Evolutionary conservation across 202 grass and related monocot species (phyloP), one percentile per base, ranked within the genome.

Genomic region (Zoysia matrella): DNA sequence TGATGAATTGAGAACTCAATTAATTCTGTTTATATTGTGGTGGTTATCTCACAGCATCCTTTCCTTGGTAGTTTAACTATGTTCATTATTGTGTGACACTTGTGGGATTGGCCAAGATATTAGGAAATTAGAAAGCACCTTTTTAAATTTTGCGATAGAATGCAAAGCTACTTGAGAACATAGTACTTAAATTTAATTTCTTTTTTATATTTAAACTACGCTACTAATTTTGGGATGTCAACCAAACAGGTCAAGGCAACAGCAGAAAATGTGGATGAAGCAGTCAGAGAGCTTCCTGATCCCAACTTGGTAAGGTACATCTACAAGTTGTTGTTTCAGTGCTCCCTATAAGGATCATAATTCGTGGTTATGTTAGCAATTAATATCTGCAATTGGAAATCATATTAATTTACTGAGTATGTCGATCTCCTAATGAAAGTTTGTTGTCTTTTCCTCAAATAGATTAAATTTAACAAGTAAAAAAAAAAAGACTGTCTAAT

Each of bases 201-300:
- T 6, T 71, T 80, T 58, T 65, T 47, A 76, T 30, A 74, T 67
- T 69, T 81, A 51, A 76, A 47, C 2, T 57, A 14, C 77, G 44
- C 30, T 79, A 79, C 67, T 80, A 60, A 51, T 64, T 67, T 48
- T 77, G 30, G 5, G 65, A 78, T 82, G 58, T 36, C 9, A 80
- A 75, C 50, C 43, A 86, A 73, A 86, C 79, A 99, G 96, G 96
- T 99, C 54, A 99, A 99, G 93, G 96, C 93, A 69, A 99, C 96
- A 76, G 96, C 96, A 48, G 96, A 91, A 85, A 99, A 95, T 92
- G 93, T 95, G 42, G 87, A 99, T 85, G 96, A 90, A 89, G 96
- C 96, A 72, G 96, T 95, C 48, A 91, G 96, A 83, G 96, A 99
- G 82, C 96, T 99, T 89, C 96, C 92, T 90, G 96, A 99, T 93